Evolutionary conservation across 202 grass and related monocot genomes (phyloP).

Genomic region (Setaria italica): DNA sequence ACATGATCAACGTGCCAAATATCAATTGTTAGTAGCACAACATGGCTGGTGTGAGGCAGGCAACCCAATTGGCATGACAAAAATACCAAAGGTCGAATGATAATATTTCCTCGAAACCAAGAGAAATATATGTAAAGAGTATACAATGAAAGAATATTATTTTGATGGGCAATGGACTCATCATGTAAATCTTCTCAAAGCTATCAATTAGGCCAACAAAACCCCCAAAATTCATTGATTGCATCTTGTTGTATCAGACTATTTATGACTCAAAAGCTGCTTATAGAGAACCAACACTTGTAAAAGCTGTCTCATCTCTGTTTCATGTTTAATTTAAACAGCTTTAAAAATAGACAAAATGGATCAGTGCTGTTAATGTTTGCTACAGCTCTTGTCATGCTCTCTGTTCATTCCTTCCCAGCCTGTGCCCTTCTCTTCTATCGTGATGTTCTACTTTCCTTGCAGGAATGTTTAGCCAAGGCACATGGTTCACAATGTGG

Average conservation of each 20-base stretch:
- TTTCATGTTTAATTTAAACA: slow-evolving; percentile 22
- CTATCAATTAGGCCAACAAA: slow-evolving; percentile 3
- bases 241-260: background rate
- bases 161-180: background rate
- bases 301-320: slow-evolving; percentile 24
- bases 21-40: slow-evolving; percentile 4
- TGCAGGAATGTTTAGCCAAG: slow-evolving; percentile 83
- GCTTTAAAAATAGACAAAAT: slow-evolving; percentile 5
- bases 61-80: background rate
- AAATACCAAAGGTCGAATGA: slow-evolving; percentile 13
- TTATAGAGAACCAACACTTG: slow-evolving; percentile 8
- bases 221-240: background rate
- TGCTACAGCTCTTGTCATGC: background rate
- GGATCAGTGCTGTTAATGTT: slow-evolving; percentile 33
- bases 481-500: slow-evolving; percentile 98
- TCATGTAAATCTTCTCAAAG: background rate
- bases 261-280: background rate
- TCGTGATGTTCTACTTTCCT: slow-evolving; percentile 44
- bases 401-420: background rate
- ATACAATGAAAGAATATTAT: slow-evolving; percentile 2
- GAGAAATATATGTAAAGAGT: background rate
- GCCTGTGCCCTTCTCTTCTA: slow-evolving; percentile 27
- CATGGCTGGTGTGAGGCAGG: background rate
- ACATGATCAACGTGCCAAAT: background rate
- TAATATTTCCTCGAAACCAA: background rate